Evolutionary conservation across 164 flowering plant species (phyloP), one percentile per base, ranked within the genome.

Genomic region (Sedum album): DNA sequence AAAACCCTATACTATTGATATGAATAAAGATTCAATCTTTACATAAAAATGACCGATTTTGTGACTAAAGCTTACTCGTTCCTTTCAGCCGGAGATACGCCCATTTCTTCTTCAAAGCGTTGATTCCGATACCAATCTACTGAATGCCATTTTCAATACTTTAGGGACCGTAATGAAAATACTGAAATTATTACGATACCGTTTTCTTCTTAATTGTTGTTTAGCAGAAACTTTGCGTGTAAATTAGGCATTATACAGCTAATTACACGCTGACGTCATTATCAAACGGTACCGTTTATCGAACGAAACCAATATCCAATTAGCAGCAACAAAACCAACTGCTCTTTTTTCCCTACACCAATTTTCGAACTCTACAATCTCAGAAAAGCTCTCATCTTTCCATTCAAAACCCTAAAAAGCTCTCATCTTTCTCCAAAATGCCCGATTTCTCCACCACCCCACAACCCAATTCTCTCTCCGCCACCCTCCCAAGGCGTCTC

Each of bases 371-470:
- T 26, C 61, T 28, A 4, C 10, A 55, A 25, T 13, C 61, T 35
- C 38, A 35, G 38, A 55, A 28, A 55, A 55, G 3, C 61, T 55
- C 61, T 55, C 61, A 26, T 55, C 61, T 55, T 25, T 55, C 61
- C 61, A 55, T 25, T 17, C 61, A 55, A 55, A 55, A 55, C 61
- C 61, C 61, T 55, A 26, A 55, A 55, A 55, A 55, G 31, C 61
- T 25, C 61, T 13, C 61, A 55, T 31, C 61, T 25, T 55, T 28
- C 31, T 28, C 31, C 61, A 25, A 55, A 55, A 55, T 55, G 61
- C 61, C 61, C 31, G 18, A 26, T 26, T 9, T 9, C 7, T 6
- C 26, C 57, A 23, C 57, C 57, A 23, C 28, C 57, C 28, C 26
- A 21, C 26, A 51, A n/a, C 14, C 57, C 26, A n/a, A 7, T 51